Evolutionary conservation across 331 rosid species (phyloP), one percentile per base, ranked within the genome.

Genomic region (Cucumis variabilis): DNA sequence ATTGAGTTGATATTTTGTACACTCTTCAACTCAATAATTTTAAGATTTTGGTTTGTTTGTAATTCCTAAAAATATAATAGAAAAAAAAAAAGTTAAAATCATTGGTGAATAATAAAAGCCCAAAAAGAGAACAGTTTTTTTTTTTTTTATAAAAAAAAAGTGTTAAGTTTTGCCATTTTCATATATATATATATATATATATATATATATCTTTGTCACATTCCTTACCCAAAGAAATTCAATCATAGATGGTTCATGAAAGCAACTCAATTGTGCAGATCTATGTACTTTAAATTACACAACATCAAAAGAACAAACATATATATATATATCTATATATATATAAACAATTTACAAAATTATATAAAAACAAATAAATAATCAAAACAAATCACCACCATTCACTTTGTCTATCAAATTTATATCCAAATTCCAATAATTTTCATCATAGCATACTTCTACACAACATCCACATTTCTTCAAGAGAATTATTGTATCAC

Each of bases 191-290:
- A 37, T 37, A 37, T 37, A 37, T 37, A 37, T 37, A 37, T 37
- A 37, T 37, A 44, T 44, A 44, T 44, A 44, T 7, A 7, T 50
- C 23, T 78, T 50, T 78, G 84, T 50, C 69, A 80, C 69, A 51
- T 78, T 78, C 66, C 83, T 51, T 25, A n/a, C 44, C 66, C 83
- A 41, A 78, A 80, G 85, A 80, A 80, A 55, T 25, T 82, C 85
- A 82, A 82, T 82, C 85, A 62, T 82, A 58, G 14, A 82, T 58
- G 85, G 73, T 41, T 82, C 33, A 82, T 82, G 85, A 82, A 82
- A 81, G 85, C 85, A 81, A 81, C 85, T 81, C 85, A 17, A 24
- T 79, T 81, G 85, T 55, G 70, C 66, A 81, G 28, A 81, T 81
- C 85, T 81, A 81, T 81, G 85, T 79, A 79, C 70, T 81, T 58